Base-by-base conservation (phyloP, 108 stramenopile species). In the Skeletonema menzelii region DNA sequence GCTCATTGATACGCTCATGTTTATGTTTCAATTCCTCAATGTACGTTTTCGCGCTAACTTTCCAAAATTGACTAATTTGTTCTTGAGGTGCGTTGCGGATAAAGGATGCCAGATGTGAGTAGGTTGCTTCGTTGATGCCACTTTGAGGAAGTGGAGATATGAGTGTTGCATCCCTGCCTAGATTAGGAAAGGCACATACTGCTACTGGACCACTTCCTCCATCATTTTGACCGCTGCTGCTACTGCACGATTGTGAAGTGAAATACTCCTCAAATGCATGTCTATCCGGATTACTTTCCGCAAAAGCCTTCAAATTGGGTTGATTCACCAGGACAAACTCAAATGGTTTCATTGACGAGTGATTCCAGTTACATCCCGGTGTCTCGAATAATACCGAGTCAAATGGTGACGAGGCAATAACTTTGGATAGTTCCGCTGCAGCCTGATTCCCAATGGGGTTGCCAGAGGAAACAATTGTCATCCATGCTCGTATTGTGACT, bases 241-340 rank as follows among this genome's bases (percentile, higher is more conserved):
- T 30, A 24, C 66, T 13, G 27, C 4, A 30, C 12, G 40, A 27
- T 27, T 15, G 32, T 22, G 61, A 26, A 32, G 60, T 15, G 26
- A 88, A 65, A 67, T 86, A 68, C 31, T 83, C 77, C 1, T 75
- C 73, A 77, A 92, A 92, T 17, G 84, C 58, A 17, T 65, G 14
- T 47, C 77, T 71, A 83, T 89, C 79, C 0, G 87, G 85, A 19
- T 40, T 68, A n/a, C 62, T 13, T 22, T 79, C 76, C 6, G 88
- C 91, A 75, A 92, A 89, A 10, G 24, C 31, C 11, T 58, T 34
- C 17, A 92, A 59, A 5, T 20, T 40, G 17, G 79, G 63, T 59
- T 76, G 79, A 63, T 86, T 56, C 40, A 90, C 86, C 44, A 92
- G 27, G 2, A 67, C 91, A 76, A 92, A 92, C 68, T 92, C 89